phyloP scores from a whole-genome alignment of 2,329 filamentous ascomycete species.

The Pezizomycotina sp. region DNA sequence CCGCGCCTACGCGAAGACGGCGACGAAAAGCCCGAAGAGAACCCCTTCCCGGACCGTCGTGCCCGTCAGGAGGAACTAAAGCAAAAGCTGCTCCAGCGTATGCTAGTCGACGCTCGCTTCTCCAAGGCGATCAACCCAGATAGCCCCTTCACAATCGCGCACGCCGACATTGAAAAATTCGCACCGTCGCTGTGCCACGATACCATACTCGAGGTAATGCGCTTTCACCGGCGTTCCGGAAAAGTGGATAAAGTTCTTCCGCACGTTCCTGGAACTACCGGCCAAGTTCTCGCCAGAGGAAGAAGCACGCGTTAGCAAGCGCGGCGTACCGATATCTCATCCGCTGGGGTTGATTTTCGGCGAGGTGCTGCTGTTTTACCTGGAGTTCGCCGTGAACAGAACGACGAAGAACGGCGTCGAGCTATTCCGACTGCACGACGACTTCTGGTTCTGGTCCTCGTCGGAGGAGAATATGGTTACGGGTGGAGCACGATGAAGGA shows the following conservation, averaged over 20 bases:
- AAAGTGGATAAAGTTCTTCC: conserved; percentile 43
- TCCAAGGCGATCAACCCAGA: conserved; percentile 12
- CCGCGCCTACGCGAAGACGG: conserved; percentile 27
- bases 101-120: conserved; percentile 13
- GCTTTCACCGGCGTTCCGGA: conserved; percentile 43
- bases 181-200: conserved; percentile 42
- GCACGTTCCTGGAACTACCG: conserved; percentile 41
- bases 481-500: conserved; percentile 43
- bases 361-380: conserved; percentile 45
- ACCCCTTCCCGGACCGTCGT: conserved; percentile 12
- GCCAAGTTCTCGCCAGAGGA: conserved; percentile 37
- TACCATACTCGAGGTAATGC: conserved; percentile 41
- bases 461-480: conserved; percentile 35
- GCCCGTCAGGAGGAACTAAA: conserved; percentile 29
- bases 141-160: conserved; percentile 35
- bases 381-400: conserved; percentile 49
- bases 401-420: conserved; percentile 35
- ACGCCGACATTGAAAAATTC: conserved; percentile 44
- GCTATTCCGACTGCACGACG: conserved; percentile 37
- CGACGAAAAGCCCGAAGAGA: conserved; percentile 23
- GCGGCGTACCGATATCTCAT: conserved; percentile 45
- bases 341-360: conserved; percentile 43
- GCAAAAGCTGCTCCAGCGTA: conserved; percentile 38
- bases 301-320: conserved; percentile 33
- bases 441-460: conserved; percentile 49